Percentiles rank a stretch among this genome's conserved stretches.
These are phyloP conservation scores for Physaria fendleri DNA, from an alignment of 345 rosid genomes.

Conservation along the genomic window DNA sequence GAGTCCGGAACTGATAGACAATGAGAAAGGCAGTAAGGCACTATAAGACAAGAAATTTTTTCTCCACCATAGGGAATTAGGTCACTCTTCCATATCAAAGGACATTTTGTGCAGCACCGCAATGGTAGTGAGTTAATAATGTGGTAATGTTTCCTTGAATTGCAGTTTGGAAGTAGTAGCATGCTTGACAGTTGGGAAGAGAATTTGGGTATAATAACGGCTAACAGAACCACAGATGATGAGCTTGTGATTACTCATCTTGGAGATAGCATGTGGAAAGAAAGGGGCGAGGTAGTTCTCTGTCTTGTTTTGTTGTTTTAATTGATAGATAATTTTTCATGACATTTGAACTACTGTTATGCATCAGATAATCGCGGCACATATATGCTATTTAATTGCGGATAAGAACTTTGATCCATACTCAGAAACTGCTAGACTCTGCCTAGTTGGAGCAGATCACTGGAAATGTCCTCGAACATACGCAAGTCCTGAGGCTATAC, in stretches of 20 bases:
- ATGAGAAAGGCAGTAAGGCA: neutral
- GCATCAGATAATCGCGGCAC: conserved; percentile 58
- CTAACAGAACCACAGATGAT: conserved; percentile 93
- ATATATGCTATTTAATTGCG: conserved; percentile 67
- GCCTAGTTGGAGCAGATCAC: conserved; percentile 76
- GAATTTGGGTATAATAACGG: conserved; percentile 92
- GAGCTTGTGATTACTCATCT: conserved; percentile 93
- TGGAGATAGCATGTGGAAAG: conserved; percentile 98
- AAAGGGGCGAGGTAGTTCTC: conserved; percentile 74
- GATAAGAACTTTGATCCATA: conserved; percentile 63
- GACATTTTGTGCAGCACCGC: neutral
- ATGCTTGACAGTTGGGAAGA: conserved; percentile 99
- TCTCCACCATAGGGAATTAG: neutral
- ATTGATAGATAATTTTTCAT: conserved; percentile 4
- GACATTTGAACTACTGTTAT: conserved; percentile 22
- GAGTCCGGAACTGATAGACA: neutral
- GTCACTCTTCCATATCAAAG: neutral
- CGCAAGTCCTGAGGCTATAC: conserved; percentile 68
- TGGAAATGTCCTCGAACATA: conserved; percentile 70
- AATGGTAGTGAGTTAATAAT: neutral
- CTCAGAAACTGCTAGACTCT: conserved; percentile 65
- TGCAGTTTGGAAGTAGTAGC: conserved; percentile 57
- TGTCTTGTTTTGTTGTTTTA: conserved; percentile 4
- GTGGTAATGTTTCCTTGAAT: conserved; percentile 6
- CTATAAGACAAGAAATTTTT: neutral